These are phyloP conservation scores for Hypoxylon sp. DNA, from an alignment of 2,329 filamentous ascomycete species.

Conservation along the genomic window DNA sequence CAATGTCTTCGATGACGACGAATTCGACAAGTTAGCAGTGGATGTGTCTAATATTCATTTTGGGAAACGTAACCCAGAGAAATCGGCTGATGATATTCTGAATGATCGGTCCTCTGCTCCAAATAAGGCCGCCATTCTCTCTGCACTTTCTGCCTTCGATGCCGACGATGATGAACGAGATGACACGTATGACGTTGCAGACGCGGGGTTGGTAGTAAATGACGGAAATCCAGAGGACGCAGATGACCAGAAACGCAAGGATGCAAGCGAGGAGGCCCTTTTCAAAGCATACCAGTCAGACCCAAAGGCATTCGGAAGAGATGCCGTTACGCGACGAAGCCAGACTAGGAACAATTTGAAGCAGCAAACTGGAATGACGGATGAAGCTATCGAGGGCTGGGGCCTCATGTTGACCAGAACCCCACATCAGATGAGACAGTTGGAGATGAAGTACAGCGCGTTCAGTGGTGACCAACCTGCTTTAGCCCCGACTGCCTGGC, in stretches of 20 bases:
- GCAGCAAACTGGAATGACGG: slow-evolving; percentile 87
- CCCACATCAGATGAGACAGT: slow-evolving; percentile 73
- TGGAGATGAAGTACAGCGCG: slow-evolving; percentile 79
- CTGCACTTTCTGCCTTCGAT: slow-evolving; percentile 90
- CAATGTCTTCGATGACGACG: slow-evolving; percentile 86
- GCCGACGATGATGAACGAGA: slow-evolving; percentile 96
- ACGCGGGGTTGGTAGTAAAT: slow-evolving; percentile 92
- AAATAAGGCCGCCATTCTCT: slow-evolving; percentile 88
- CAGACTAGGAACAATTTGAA: slow-evolving; percentile 75
- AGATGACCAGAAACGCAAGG: slow-evolving; percentile 60
- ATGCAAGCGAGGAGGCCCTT: slow-evolving; percentile 77
- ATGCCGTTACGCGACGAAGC: slow-evolving; percentile 77
- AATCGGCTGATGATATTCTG: slow-evolving; percentile 80
- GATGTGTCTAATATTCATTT: slow-evolving; percentile 80
- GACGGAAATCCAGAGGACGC: slow-evolving; percentile 70
- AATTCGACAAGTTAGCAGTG: slow-evolving; percentile 79
- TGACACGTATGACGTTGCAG: slow-evolving; percentile 93
- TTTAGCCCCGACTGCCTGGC: slow-evolving; percentile 77
- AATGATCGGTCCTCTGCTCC: slow-evolving; percentile 74
- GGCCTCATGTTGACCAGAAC: slow-evolving; percentile 86
- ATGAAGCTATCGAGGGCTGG: slow-evolving; percentile 96
- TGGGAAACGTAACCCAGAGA: slow-evolving; percentile 76
- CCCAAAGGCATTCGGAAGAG: slow-evolving; percentile 77
- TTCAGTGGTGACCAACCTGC: slow-evolving; percentile 77
- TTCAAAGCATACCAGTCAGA: slow-evolving; percentile 79